Conservation (phyloP, 2,329 filamentous ascomycete genomes). For the Aspergillus sp. region DNA sequence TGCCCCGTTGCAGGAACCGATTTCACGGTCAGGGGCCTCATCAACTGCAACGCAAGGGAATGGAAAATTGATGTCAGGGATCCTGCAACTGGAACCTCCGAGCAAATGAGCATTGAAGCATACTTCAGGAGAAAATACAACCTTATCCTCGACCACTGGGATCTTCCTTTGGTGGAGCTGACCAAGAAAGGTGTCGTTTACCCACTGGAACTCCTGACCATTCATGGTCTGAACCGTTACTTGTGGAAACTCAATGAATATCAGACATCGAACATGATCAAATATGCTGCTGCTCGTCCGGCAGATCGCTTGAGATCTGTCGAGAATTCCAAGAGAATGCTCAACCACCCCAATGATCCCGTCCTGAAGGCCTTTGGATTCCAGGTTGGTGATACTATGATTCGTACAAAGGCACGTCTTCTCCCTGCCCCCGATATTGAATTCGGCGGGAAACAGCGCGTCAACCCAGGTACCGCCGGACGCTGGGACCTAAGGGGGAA, state of each 20-base stretch:
- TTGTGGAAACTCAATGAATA: conserved; percentile 57
- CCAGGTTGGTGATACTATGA: conserved; percentile 63
- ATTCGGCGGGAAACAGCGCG: conserved; percentile 57
- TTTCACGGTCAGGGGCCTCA: conserved; percentile 54
- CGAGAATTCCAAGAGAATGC: conserved; percentile 62
- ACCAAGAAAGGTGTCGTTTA: conserved; percentile 55
- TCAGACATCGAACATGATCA: conserved; percentile 86
- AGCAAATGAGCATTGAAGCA: conserved; percentile 58
- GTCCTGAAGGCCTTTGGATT: conserved; percentile 74
- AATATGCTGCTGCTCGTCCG: conserved; percentile 81
- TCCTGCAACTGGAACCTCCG: conserved; percentile 38
- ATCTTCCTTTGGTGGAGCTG: conserved; percentile 60
- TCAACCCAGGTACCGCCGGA: conserved; percentile 66
- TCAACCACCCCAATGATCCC: conserved; percentile 68
- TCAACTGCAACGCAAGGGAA: conserved; percentile 42
- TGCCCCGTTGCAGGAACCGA: conserved; percentile 36
- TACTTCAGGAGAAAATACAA: conserved; percentile 58
- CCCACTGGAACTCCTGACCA: conserved; percentile 56
- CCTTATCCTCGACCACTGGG: conserved; percentile 43
- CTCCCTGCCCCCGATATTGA: conserved; percentile 69
- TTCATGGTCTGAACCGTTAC: conserved; percentile 58
- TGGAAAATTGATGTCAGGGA: conserved; percentile 46
- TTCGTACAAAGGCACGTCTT: conserved; percentile 68
- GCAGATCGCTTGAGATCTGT: conserved; percentile 67
- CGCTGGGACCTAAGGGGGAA: conserved; percentile 86